Evolutionary conservation across 345 rosid species (phyloP), one percentile per base, ranked within the genome.

Genomic region (Garcia nutans): DNA sequence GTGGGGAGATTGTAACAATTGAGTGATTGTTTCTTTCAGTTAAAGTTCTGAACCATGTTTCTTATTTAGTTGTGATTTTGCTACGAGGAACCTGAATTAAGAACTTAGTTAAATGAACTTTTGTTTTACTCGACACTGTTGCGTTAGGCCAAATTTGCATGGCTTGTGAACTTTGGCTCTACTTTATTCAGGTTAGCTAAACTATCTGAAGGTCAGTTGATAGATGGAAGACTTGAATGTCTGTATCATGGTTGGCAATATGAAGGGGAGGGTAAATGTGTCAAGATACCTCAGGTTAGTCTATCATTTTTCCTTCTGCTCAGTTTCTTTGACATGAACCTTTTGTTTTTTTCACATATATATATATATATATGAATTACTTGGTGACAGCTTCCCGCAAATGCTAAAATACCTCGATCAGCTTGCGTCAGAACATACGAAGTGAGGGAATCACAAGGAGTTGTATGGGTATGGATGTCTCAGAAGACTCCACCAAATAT

Each of bases 191-290:
- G 99, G 86, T 84, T 93, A 65, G 97, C 99, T 31, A 95, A 93
- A 84, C 79, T 95, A 82, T 95, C 97, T 72, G 97, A 93, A 84
- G 97, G 99, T 58, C 97, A 93, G 74, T 50, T 95, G 84, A 76
- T 89, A 9, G 99, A 91, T 75, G 97, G 99, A 62, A 89, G 93
- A 73, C 87, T 95, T 45, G 99, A 95, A 87, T 93, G 97, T 81
- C 72, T 93, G 54, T 95, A 95, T 79, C 99, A 95, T 76, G 97
- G 99, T 19, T 95, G 99, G 97, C 99, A 93, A 78, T 95, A 90
- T 79, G 96, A 89, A 74, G 96, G 97, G 55, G 88, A 90, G 22
- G 97, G 96, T 24, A 82, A 90, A 87, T 93, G 99, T 70, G 90
- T 91, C 41, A 88, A 89, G 87, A 95, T 95, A 70, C 99, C 99